Evolutionary conservation across 2,329 filamentous ascomycete genomes (phyloP), one percentile per base, ranked within the genome.

Genomic region (Thelonectria discophora): DNA sequence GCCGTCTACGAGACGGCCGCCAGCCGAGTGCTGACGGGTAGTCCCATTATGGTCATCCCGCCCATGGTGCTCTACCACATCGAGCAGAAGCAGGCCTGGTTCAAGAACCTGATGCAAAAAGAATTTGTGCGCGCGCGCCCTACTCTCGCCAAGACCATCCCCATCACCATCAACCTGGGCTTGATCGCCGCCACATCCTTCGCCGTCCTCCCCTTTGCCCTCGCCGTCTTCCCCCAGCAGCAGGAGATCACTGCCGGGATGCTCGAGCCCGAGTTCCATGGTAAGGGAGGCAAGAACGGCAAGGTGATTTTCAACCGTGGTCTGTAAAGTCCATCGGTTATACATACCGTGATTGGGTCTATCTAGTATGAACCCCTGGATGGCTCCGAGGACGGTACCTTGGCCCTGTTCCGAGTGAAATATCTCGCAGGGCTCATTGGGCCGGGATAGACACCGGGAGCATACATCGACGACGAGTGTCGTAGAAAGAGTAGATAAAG

Each of bases 261-360:
- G 52, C 80, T 99, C 58, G 95, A 98, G 82, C 83, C 90, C 65
- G 92, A 97, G 78, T 98, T 99, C 76, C 90, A 90, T 79, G 90
- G 88, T 7, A 86, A 86, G 58, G 94, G 93, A 32, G 94, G 94
- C 1, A 86, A 90, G 65, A 86, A 86, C 56, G 94, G 92, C 0
- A 83, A 93, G 81, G 91, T 99, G n/a, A 92, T 96, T 75, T 98
- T 99, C 79, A 98, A 99, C 78, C 87, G 95, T 73, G 95, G 95
- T 12, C 94, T 99, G 71, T 97, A 81, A 79, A 34, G 15, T 18
- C 15, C 20, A n/a, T n/a, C 27, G 12, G 13, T 30, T 24, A 24
- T 43, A 17, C 11, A n/a, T n/a, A n/a, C n/a, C n/a, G n/a, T n/a
- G n/a, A n/a, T n/a, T n/a, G n/a, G n/a, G n/a, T n/a, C 32, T n/a